Evolutionary conservation across 805 yeast species (phyloP).

Genomic region (Ascoidea rubescens): DNA sequence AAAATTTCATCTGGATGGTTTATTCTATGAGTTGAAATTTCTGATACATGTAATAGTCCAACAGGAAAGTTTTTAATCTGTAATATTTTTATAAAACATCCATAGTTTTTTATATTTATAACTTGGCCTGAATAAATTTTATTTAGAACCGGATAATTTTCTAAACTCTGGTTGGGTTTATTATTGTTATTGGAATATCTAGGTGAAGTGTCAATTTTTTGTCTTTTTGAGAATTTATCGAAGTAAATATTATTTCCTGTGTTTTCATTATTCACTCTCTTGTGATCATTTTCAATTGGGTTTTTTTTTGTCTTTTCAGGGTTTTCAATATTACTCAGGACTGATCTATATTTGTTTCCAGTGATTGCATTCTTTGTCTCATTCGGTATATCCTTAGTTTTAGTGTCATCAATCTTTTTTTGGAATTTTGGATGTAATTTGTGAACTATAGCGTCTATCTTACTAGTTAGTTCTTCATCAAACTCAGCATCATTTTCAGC

Average conservation of each 20-base stretch:
- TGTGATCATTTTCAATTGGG: constrained; percentile 7
- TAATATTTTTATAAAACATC: constrained; percentile 49
- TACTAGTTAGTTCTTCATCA: constrained; percentile 14
- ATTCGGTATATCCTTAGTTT: constrained; percentile 10
- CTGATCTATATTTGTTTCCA: constrained; percentile 8
- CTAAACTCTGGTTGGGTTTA: constrained; percentile 8
- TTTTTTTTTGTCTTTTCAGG: constrained; percentile 10
- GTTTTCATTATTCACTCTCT: constrained; percentile 6
- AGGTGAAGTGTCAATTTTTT: constrained; percentile 3
- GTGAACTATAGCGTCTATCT: constrained; percentile 6
- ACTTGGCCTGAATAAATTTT: constrained; percentile 49
- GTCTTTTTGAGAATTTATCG: constrained; percentile 4
- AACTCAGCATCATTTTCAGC: constrained; percentile 30
- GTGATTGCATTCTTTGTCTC: constrained; percentile 8
- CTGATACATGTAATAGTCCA: constrained; percentile 74
- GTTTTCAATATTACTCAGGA: background rate
- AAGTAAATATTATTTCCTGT: constrained; percentile 4
- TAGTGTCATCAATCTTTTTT: constrained; percentile 2
- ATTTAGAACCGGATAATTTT: constrained; percentile 24
- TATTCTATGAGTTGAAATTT: constrained; percentile 37
- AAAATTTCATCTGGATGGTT: constrained; percentile 47
- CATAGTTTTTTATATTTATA: constrained; percentile 47
- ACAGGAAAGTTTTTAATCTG: constrained; percentile 16
- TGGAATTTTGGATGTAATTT: constrained; percentile 4
- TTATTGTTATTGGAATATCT: too few species aligned